phyloP scores from a whole-genome alignment of 441 rosid species.

The Corymbia calophylla region DNA sequence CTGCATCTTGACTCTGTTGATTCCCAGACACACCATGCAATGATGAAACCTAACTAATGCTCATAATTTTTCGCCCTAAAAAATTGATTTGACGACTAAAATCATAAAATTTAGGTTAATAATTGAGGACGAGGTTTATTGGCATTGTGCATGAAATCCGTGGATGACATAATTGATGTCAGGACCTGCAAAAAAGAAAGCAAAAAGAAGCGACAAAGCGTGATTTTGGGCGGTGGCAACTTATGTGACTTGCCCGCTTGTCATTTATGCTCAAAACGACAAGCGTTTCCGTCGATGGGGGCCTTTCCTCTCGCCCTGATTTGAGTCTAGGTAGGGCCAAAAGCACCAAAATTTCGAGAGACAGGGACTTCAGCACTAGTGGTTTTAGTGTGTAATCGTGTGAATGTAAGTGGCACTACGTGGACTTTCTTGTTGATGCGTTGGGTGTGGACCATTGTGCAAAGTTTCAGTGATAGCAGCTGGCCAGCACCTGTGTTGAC shows the following conservation, averaged over 20 bases:
- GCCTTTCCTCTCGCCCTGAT: background rate
- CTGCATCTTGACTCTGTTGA: background rate
- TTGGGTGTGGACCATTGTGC: background rate
- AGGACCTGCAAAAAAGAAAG: background rate
- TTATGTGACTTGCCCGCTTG: background rate
- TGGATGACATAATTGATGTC: background rate
- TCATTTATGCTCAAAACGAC: background rate
- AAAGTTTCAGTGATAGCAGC: background rate
- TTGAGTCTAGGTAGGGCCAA: background rate
- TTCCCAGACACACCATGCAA: background rate
- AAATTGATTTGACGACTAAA: background rate
- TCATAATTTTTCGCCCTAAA: background rate
- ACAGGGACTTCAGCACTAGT: background rate
- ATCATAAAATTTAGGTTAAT: background rate
- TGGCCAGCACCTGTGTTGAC: background rate
- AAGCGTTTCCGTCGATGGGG: background rate
- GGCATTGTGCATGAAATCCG: background rate
- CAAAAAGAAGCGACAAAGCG: background rate
- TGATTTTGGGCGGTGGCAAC: background rate
- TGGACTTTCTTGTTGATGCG: background rate
- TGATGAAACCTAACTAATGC: background rate
- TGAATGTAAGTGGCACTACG: background rate
- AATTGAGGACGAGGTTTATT: background rate
- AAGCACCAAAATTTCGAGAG: background rate
- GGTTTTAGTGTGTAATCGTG: background rate